Conservation (phyloP, 768 basidiomycete genomes). For the Kwoniella mangroviensis region DNA sequence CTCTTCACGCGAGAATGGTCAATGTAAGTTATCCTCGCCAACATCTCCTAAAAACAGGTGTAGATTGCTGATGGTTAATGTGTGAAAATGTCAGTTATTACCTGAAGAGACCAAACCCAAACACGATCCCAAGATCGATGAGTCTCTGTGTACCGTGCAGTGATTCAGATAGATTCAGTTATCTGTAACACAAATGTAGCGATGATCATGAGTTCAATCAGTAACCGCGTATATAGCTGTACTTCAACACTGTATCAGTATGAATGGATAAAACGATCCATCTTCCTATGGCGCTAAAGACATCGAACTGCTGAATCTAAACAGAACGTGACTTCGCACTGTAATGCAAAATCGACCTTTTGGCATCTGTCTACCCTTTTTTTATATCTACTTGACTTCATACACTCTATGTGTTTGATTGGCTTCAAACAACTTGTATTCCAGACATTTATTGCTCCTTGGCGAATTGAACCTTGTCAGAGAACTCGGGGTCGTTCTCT, state of each 20-base stretch:
- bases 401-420: not conserved
- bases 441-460: slow-evolving; percentile 34
- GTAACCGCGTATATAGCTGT: not conserved
- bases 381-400: slow-evolving; percentile 1
- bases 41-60: not conserved
- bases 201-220: not conserved
- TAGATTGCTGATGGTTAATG: not conserved
- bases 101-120: slow-evolving; percentile 19
- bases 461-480: slow-evolving; percentile 41
- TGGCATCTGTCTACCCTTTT: not conserved
- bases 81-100: slow-evolving; percentile 1
- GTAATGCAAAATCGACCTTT: not conserved
- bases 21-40: slow-evolving; percentile 26
- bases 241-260: not conserved
- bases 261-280: not conserved
- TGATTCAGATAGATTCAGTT: not conserved
- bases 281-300: not conserved
- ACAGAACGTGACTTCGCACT: not conserved
- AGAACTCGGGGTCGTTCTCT: slow-evolving; percentile 30
- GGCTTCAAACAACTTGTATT: not conserved
- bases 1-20: slow-evolving; percentile 56
- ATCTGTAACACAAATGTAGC: not conserved
- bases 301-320: not conserved
- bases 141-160: slow-evolving; percentile 15
- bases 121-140: not conserved